A percentile compares a stretch with the other conserved stretches of the same genome.
Evolutionary conservation across 1,284 basidiomycete species (phyloP).

Genomic region (Neonothopanus nambi): DNA sequence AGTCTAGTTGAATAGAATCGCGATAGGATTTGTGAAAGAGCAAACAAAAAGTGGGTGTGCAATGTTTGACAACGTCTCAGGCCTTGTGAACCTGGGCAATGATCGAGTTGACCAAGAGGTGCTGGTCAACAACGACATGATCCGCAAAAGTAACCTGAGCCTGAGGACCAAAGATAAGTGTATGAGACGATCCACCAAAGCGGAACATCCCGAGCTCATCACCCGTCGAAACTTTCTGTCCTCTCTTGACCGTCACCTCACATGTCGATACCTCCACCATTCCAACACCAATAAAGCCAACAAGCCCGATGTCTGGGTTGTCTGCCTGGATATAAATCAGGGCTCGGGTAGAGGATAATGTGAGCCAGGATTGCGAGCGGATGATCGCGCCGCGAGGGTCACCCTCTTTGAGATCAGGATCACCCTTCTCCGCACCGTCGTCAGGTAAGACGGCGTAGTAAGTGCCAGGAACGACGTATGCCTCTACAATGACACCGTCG

Average conservation of each 20-base stretch:
- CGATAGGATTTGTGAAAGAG: too few species aligned
- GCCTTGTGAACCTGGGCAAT: neutral
- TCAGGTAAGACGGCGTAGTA: constrained; percentile 45
- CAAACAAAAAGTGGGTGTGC: too few species aligned
- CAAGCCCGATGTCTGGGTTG: constrained; percentile 48
- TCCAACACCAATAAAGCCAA: constrained; percentile 52
- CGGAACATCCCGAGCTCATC: constrained; percentile 45
- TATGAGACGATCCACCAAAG: constrained; percentile 48
- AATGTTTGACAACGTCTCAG: too few species aligned
- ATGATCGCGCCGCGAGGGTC: constrained; percentile 25
- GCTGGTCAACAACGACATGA: neutral
- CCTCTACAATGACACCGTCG: constrained; percentile 44
- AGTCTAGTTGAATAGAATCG: too few species aligned
- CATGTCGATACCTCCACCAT: constrained; percentile 62
- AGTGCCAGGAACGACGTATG: constrained; percentile 45
- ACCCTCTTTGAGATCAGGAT: constrained; percentile 8
- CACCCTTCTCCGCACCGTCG: constrained; percentile 4
- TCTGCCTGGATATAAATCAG: constrained; percentile 55
- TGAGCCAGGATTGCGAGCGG: constrained; percentile 25
- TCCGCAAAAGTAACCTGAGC: constrained; percentile 6
- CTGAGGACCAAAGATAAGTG: constrained; percentile 29
- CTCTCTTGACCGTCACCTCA: constrained; percentile 33
- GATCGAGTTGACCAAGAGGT: neutral
- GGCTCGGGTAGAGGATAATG: constrained; percentile 40
- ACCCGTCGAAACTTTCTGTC: constrained; percentile 33